Evolutionary conservation across 2,329 filamentous ascomycete species (phyloP).

Genomic region (Microcera coccophila): DNA sequence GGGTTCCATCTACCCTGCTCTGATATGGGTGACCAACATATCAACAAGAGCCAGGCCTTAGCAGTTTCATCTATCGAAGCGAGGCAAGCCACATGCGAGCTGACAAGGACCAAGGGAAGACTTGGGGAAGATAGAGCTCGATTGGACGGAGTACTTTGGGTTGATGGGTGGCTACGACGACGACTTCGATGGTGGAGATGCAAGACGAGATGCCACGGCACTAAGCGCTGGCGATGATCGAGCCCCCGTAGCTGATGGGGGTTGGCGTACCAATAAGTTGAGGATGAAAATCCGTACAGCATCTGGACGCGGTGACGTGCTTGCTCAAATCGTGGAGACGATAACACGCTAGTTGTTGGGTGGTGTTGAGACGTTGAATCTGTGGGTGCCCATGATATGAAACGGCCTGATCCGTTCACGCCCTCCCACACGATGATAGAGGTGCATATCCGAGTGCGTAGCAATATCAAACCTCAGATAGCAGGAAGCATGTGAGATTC

Average conservation of each 20-base stretch:
- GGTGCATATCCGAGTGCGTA: neutral
- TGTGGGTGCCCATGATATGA: neutral
- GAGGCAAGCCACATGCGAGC: neutral
- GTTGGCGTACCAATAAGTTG: no score
- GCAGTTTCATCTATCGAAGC: neutral
- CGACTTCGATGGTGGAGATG: conserved; percentile 2
- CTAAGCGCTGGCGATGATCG: no score
- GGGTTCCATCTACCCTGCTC: neutral
- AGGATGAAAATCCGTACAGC: neutral
- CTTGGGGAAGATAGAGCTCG: neutral
- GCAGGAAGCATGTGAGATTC: neutral
- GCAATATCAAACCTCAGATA: no score
- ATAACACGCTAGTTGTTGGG: neutral
- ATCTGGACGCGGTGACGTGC: neutral
- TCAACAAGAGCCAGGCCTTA: neutral
- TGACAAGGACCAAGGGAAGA: neutral
- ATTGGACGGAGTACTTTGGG: neutral
- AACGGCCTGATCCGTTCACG: neutral
- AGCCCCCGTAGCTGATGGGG: no score
- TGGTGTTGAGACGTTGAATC: neutral
- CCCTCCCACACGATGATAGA: neutral
- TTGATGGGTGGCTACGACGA: neutral
- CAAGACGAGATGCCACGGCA: conserved; percentile 1
- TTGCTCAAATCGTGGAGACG: neutral
- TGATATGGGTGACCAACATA: conserved; percentile 1